These are phyloP conservation scores for Cercospora berteroae DNA, from an alignment of 2,329 filamentous ascomycete genomes.

Conservation along the genomic window DNA sequence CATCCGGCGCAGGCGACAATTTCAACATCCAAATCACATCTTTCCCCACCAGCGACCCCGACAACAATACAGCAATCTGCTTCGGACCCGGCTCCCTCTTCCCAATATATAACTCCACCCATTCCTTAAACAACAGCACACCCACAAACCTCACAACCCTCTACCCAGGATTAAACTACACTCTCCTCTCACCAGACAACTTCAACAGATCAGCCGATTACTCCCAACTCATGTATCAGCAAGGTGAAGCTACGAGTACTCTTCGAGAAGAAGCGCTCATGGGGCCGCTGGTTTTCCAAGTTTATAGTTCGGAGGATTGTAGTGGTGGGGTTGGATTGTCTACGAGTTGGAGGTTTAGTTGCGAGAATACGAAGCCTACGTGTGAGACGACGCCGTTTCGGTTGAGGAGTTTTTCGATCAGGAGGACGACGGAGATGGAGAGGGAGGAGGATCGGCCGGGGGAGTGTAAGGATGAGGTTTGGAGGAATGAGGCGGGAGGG, in stretches of 20 bases:
- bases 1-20: background rate
- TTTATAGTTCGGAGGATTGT: background rate
- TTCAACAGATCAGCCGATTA: background rate
- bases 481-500: background rate
- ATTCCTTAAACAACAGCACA: background rate
- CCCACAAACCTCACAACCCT: background rate
- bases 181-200: background rate
- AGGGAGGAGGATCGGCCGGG: background rate
- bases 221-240: background rate
- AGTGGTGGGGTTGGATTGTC: background rate
- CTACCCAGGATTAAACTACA: background rate
- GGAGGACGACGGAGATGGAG: background rate
- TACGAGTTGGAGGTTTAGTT: background rate
- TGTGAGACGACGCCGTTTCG: background rate
- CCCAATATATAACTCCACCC: background rate
- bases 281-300: background rate
- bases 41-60: background rate
- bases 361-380: background rate
- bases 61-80: background rate
- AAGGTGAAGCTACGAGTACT: background rate
- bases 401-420: background rate
- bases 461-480: background rate
- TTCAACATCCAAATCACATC: background rate
- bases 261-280: background rate
- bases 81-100: background rate